These are phyloP conservation scores for Solanum sitiens DNA, from an alignment of 257 asterid genomes.

Conservation along the genomic window DNA sequence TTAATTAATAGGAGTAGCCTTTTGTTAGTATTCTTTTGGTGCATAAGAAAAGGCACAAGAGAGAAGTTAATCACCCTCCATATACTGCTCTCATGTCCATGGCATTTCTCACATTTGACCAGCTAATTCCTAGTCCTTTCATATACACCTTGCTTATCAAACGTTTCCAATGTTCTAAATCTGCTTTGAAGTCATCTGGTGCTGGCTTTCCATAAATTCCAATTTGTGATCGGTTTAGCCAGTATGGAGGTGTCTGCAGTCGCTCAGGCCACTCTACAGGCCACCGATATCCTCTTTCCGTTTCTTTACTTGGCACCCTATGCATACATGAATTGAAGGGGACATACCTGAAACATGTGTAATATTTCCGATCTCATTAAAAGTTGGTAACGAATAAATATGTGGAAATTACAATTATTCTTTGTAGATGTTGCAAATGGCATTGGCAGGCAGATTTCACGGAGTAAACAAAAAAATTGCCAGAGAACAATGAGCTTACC, in stretches of 20 bases:
- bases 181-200: conserved; percentile 67
- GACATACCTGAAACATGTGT: conserved; percentile 49
- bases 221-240: conserved; percentile 58
- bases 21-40: background rate
- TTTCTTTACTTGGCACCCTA: conserved; percentile 35
- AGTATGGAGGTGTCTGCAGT: conserved; percentile 51
- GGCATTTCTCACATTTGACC: conserved; percentile 65
- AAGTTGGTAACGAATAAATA: background rate
- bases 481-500: conserved; percentile 28
- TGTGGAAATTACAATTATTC: background rate
- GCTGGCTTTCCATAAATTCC: conserved; percentile 82
- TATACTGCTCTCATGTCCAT: conserved; percentile 95
- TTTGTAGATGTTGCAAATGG: background rate
- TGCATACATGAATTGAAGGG: conserved; percentile 84
- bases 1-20: background rate
- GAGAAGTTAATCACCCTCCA: conserved; percentile 54
- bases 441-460: background rate
- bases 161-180: conserved; percentile 58
- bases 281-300: conserved; percentile 77
- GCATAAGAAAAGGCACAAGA: background rate
- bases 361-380: background rate
- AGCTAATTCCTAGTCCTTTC: conserved; percentile 58
- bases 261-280: conserved; percentile 91
- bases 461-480: background rate
- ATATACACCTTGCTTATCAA: conserved; percentile 46